Evolutionary conservation across 2,329 filamentous ascomycete genomes (phyloP), one percentile per base, ranked within the genome.

Genomic region (Colletotrichum magnum): DNA sequence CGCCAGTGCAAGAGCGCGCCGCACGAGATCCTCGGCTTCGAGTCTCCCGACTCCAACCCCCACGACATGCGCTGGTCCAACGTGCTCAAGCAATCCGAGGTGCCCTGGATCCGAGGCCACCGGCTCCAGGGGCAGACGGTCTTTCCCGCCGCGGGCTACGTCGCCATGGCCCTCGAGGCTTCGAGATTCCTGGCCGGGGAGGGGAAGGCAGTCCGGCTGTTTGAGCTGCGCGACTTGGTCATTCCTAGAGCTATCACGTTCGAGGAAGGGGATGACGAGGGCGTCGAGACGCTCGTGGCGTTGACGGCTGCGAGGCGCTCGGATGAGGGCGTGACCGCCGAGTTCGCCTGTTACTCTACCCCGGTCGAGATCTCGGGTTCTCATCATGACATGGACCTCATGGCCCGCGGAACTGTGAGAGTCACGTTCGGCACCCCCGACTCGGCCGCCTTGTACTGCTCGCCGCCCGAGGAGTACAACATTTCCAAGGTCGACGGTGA

Each of bases 91-190:
- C 59, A 66, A 1, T 36, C 57, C 6, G 69, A 75, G 9, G 16
- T 71, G 12, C 43, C 64, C 3, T 85, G 82, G 83, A 62, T 83
- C 2, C 39, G 51, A 5, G 72, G 73, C 56, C 78, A 68, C 71
- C 71, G 0, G 53, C 76, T 64, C 68, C 77, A 72, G 12, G 65
- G 64, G 0, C 51, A 73, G 24, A 57, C 69, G 21, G 69, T 84
- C 1, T 82, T 81, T 54, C 83, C 83, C 0, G 75, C 60, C 4
- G 78, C 82, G 1, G 79, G 74, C 0, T 84, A 81, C 63, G 28
- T 83, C 0, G 72, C 74, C 12, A 81, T 83, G 74, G 79, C 76
- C 1, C 6, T 77, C 0, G 75, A 77, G 24, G 73, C 76, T 36
- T 53, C 24, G 47, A 32, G 47, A 70, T 9, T 59, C 43, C 58